Percentiles rank a stretch among this genome's conserved stretches.
These are phyloP conservation scores for Leishmania braziliensis DNA, from an alignment of 208 protist species.

Conservation along the genomic window DNA sequence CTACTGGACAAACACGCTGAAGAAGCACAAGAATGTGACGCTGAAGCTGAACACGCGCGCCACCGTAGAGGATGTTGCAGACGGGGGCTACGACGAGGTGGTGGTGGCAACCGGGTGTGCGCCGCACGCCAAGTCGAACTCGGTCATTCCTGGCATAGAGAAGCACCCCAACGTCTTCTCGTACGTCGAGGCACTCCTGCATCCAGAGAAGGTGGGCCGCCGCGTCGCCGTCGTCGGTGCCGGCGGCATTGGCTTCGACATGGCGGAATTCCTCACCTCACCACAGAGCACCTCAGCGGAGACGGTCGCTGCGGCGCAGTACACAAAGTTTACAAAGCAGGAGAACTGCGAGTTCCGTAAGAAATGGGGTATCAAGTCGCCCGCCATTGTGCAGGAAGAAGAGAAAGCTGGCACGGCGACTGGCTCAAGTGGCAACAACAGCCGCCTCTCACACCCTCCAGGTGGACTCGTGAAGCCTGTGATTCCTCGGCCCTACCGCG, in stretches of 20 bases:
- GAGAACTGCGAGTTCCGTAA: conserved; percentile 42
- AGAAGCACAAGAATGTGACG: conserved; percentile 54
- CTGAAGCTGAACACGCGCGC: conserved; percentile 78
- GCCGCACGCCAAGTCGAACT: conserved; percentile 59
- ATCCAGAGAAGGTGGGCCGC: conserved; percentile 58
- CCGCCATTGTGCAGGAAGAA: neutral
- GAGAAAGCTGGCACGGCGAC: neutral
- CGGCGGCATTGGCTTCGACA: conserved; percentile 94
- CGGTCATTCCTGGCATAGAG: conserved; percentile 51
- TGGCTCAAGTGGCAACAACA: neutral
- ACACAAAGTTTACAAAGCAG: conserved; percentile 35
- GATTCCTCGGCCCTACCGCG: conserved; percentile 21
- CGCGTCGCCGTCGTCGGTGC: conserved; percentile 90
- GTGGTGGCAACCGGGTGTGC: conserved; percentile 87
- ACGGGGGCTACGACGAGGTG: conserved; percentile 81
- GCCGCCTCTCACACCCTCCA: neutral
- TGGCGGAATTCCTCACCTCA: conserved; percentile 78
- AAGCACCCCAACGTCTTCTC: conserved; percentile 68
- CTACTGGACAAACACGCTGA: conserved; percentile 88
- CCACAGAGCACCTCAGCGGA: conserved; percentile 21
- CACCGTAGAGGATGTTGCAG: conserved; percentile 68
- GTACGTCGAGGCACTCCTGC: conserved; percentile 85
- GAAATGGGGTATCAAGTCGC: conserved; percentile 76
- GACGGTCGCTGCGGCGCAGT: conserved; percentile 32
- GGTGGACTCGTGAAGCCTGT: conserved; percentile 55